Conservation (phyloP, 1,139 yeast species). For the Kurtzmaniella quercitrusa region DNA sequence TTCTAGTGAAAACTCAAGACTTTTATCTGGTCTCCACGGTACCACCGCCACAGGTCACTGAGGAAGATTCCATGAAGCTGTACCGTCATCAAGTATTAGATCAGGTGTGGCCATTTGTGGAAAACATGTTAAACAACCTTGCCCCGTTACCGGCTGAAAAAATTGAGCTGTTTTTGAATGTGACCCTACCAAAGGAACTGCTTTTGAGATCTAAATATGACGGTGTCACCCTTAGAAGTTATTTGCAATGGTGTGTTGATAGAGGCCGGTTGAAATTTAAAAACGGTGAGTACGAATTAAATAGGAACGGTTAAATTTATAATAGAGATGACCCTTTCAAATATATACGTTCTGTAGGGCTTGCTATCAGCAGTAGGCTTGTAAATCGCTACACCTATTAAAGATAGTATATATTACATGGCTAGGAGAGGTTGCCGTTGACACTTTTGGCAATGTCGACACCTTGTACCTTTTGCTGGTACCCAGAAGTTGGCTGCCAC, state of each 20-base stretch:
- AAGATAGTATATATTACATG: conserved; percentile 1
- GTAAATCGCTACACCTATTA: background rate
- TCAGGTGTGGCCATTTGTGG: conserved; percentile 38
- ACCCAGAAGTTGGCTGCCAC: conserved; percentile 70
- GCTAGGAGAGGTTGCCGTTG: conserved; percentile 16
- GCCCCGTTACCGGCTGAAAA: conserved; percentile 46
- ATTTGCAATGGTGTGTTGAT: conserved; percentile 6
- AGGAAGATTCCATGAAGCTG: background rate
- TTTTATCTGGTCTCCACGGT: background rate
- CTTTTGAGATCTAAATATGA: conserved; percentile 5
- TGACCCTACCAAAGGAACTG: conserved; percentile 50
- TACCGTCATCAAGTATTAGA: background rate
- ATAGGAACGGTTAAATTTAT: background rate
- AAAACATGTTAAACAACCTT: conserved; percentile 53
- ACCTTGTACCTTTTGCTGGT: conserved; percentile 68
- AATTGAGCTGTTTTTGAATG: conserved; percentile 50
- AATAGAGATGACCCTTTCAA: no score
- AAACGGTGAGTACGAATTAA: background rate
- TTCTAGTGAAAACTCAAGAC: background rate
- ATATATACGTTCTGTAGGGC: no score
- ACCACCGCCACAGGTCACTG: background rate
- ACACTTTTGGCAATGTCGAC: conserved; percentile 44
- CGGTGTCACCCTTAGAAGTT: conserved; percentile 1
- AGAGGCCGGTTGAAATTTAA: background rate
- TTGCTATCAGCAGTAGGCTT: background rate